Evolutionary conservation across 768 basidiomycete species (phyloP).

Genomic region (Kwoniella mangroviensis): DNA sequence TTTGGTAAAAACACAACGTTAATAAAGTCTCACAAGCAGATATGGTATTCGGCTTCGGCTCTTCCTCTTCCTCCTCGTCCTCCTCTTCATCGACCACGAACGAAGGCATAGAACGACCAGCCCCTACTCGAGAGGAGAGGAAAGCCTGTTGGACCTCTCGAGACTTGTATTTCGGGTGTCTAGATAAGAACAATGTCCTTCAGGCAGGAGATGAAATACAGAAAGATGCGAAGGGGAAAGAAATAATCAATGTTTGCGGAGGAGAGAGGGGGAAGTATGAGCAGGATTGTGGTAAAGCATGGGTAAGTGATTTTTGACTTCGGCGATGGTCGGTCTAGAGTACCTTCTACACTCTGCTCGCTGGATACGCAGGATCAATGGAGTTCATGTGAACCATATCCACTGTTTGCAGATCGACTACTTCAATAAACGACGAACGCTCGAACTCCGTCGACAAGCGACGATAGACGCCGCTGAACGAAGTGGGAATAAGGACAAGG

Average conservation of each 20-base stretch:
- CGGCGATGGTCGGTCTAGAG: background rate
- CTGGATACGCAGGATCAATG: no score
- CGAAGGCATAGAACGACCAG: conserved; percentile 30
- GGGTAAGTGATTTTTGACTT: conserved; percentile 61
- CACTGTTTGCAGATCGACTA: conserved; percentile 73
- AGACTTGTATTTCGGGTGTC: conserved; percentile 82
- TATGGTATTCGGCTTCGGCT: conserved; percentile 36
- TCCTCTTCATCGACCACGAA: conserved; percentile 38
- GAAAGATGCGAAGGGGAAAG: conserved; percentile 38
- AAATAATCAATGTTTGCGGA: conserved; percentile 61
- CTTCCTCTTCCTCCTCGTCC: conserved; percentile 40
- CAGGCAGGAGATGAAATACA: conserved; percentile 72
- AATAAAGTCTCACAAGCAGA: background rate
- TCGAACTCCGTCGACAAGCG: conserved; percentile 58
- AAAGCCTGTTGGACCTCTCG: conserved; percentile 82
- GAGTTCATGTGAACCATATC: no score
- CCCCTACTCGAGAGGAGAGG: conserved; percentile 68
- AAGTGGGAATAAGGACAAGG: conserved; percentile 24
- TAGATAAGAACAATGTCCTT: conserved; percentile 71
- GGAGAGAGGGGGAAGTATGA: conserved; percentile 69
- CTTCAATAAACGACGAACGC: conserved; percentile 86
- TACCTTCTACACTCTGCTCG: no score
- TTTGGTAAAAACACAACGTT: no score
- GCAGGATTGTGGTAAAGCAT: conserved; percentile 79
- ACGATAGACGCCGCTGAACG: conserved; percentile 51